A percentile compares a stretch with the other conserved stretches of the same genome.
Evolutionary conservation across 345 rosid species (phyloP).

Genomic region (Toxicodendron radicans): DNA sequence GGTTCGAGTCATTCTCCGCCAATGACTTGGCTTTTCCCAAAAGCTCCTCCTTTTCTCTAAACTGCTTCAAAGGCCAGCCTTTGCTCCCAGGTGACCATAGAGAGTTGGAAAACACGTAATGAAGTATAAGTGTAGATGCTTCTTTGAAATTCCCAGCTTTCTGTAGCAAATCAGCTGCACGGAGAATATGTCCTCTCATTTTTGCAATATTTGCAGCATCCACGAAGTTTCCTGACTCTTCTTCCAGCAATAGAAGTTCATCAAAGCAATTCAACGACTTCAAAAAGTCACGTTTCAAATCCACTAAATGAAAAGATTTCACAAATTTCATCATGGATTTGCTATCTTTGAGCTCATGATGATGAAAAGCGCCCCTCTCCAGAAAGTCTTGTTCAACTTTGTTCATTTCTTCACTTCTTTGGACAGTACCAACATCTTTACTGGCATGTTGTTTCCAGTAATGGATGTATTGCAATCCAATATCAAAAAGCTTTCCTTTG

Average conservation of each 20-base stretch:
- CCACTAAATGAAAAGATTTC: slow-evolving; percentile 28
- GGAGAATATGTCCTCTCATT: slow-evolving; percentile 37
- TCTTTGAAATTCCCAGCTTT: slow-evolving; percentile 34
- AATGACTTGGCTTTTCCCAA: slow-evolving; percentile 38
- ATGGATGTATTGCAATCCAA: slow-evolving; percentile 37
- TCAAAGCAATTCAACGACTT: slow-evolving; percentile 31
- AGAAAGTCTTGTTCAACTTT: slow-evolving; percentile 37
- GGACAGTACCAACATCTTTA: slow-evolving; percentile 1
- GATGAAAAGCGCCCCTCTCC: slow-evolving; percentile 42
- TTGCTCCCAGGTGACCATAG: slow-evolving; percentile 41
- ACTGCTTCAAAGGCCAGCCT: slow-evolving; percentile 54
- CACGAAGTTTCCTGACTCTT: slow-evolving; percentile 35
- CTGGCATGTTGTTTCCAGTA: slow-evolving; percentile 32
- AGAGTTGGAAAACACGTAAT: slow-evolving; percentile 38
- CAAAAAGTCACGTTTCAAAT: slow-evolving; percentile 31
- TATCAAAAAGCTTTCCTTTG: slow-evolving; percentile 41
- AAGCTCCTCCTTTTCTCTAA: slow-evolving; percentile 32
- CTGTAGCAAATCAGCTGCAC: slow-evolving; percentile 36
- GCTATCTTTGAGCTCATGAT: slow-evolving; percentile 24
- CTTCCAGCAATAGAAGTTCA: slow-evolving; percentile 40
- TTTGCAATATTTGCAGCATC: slow-evolving; percentile 41
- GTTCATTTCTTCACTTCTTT: slow-evolving; percentile 20
- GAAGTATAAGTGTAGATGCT: slow-evolving; percentile 34
- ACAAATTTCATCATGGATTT: slow-evolving; percentile 38
- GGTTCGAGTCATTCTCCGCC: slow-evolving; percentile 24